Evolutionary conservation across 495 filamentous ascomycete species (phyloP), one percentile per base, ranked within the genome.

Genomic region (Xylaria bambusicola): DNA sequence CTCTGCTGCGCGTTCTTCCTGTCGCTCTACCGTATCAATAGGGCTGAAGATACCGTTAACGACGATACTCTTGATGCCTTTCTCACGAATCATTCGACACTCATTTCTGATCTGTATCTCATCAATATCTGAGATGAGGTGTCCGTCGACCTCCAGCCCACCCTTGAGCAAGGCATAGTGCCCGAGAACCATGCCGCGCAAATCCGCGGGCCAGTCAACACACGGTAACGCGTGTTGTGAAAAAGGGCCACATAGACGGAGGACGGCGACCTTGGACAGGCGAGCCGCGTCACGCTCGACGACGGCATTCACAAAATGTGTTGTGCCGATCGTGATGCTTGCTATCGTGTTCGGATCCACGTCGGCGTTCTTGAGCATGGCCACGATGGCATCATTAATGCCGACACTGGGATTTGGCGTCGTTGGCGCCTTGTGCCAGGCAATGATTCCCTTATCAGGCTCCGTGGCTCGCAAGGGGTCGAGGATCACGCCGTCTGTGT

Each of bases 291-390:
- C 83, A 8, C 77, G 69, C 65, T 86, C 80, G 7, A 86, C 73
- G 35, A 87, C 81, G 7, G 84, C 84, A 66, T 87, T 87, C 59
- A 87, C 79, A 67, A 86, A 87, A 63, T 83, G 80, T 0, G 84
- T 86, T 2, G 85, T 88, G 15, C 84, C 84, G 57, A 87, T 82
- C 21, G 82, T 84, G 4, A 87, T 82, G 55, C 77, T 80, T 9
- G 77, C 77, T 15, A 88, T 73, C 24, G 76, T 58, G 1, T 64
- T 62, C 6, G 75, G 65, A 12, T 66, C 59, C 45, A 84, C 71
- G 21, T 49, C 58, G 2, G 77, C 69, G 12, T 74, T 68, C 36
- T 69, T 33, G 51, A 85, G 70, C 56, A 84, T 79, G 29, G 71
- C 67, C 7, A 70, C 68, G 49, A 86, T 78, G 36, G 77, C 78